Evolutionary conservation across 148 eudicot genomes (phyloP).

Genomic region (Persicaria tinctoria): DNA sequence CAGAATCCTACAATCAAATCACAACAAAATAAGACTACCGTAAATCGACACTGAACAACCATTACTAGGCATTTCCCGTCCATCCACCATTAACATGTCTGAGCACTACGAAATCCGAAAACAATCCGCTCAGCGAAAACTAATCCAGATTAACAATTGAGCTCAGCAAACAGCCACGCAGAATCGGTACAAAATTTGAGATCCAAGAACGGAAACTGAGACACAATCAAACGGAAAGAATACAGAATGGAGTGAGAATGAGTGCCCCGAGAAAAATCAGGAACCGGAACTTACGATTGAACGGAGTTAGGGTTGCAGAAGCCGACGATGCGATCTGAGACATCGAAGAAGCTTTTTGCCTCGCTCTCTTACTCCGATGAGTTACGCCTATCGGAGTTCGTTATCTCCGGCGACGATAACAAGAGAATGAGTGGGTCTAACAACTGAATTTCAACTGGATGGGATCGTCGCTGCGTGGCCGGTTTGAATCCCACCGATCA

Average conservation of each 20-base stretch:
- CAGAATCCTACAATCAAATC: conserved; percentile 22
- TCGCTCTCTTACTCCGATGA: not conserved
- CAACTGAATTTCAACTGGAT: not conserved
- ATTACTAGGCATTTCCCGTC: not conserved
- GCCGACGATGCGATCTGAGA: conserved; percentile 25
- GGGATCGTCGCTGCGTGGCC: conserved; percentile 4
- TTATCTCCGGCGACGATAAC: not conserved
- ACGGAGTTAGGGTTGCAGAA: conserved; percentile 25
- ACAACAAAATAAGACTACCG: not conserved
- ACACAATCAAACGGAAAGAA: not conserved
- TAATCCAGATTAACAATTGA: not conserved
- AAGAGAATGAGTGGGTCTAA: not conserved
- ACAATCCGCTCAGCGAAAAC: not conserved
- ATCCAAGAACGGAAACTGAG: not conserved
- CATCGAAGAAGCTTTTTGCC: conserved; percentile 18
- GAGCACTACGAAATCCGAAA: not conserved
- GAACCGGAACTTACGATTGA: conserved; percentile 21
- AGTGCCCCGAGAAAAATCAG: not conserved
- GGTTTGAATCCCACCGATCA: not conserved
- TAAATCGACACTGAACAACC: not conserved
- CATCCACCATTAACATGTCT: not conserved
- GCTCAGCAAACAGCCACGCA: not conserved
- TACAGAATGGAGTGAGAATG: not conserved
- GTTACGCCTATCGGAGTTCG: not conserved
- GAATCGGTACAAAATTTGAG: not conserved